phyloP scores from a whole-genome alignment of 2,329 filamentous ascomycete species.

The Hypoxylon sp. region DNA sequence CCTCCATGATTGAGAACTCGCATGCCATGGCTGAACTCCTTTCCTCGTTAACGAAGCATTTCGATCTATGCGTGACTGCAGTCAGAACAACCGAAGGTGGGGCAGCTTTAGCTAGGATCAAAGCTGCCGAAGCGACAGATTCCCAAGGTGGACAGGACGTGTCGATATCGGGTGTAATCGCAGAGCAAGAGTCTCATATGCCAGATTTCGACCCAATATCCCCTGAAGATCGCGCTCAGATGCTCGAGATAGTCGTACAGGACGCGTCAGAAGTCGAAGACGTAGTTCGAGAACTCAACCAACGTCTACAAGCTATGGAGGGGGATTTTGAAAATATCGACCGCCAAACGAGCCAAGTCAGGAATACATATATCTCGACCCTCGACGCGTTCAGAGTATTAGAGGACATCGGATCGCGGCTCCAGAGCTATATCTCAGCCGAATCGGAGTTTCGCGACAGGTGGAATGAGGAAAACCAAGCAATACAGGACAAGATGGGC shows the following conservation, averaged over 20 bases:
- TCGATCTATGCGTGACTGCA: slow-evolving; percentile 92
- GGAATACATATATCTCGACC: slow-evolving; percentile 69
- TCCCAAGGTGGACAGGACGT: slow-evolving; percentile 64
- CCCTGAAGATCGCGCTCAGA: slow-evolving; percentile 82
- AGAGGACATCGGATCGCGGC: slow-evolving; percentile 75
- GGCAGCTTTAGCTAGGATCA: slow-evolving; percentile 76
- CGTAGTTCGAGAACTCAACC: slow-evolving; percentile 78
- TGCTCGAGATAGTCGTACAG: slow-evolving; percentile 83
- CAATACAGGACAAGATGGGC: slow-evolving; percentile 76
- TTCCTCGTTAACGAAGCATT: slow-evolving; percentile 86
- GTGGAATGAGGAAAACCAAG: slow-evolving; percentile 82
- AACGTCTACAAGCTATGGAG: slow-evolving; percentile 84
- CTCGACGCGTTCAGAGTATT: slow-evolving; percentile 76
- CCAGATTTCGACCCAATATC: slow-evolving; percentile 77
- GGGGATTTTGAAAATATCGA: slow-evolving; percentile 74
- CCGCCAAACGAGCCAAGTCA: slow-evolving; percentile 72
- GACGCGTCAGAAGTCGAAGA: slow-evolving; percentile 78
- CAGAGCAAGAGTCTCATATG: slow-evolving; percentile 68
- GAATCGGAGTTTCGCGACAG: slow-evolving; percentile 73
- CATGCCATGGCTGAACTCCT: slow-evolving; percentile 86
- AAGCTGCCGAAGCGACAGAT: slow-evolving; percentile 74
- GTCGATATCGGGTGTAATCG: slow-evolving; percentile 77
- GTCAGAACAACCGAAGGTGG: slow-evolving; percentile 91
- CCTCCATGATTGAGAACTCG: slow-evolving; percentile 78
- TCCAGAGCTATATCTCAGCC: slow-evolving; percentile 75